Percentiles rank a stretch among this genome's conserved stretches.
Conservation (phyloP, 1,284 basidiomycete genomes). For the Rhodotorula sp. region DNA sequence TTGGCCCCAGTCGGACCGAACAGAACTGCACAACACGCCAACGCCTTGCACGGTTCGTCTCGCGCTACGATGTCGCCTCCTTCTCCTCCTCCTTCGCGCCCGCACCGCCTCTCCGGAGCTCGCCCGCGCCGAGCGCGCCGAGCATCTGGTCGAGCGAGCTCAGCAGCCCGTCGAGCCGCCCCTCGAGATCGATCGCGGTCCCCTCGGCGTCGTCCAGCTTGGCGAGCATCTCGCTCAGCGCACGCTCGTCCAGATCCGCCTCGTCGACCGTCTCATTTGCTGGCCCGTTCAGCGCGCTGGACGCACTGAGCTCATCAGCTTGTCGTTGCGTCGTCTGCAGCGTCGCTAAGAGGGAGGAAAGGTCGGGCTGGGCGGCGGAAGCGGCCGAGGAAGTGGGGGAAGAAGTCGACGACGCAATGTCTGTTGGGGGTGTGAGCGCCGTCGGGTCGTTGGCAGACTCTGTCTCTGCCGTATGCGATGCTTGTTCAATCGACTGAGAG, state of each 20-base stretch:
- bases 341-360: constrained; percentile 11
- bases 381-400: not conserved
- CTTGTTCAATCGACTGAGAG: not conserved
- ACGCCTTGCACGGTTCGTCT: not conserved
- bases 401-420: not conserved
- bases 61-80: not conserved
- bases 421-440: not conserved
- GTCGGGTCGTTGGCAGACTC: not conserved
- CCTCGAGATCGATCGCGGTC: constrained; percentile 27
- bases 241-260: constrained; percentile 2
- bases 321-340: not conserved
- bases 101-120: too few relatives aligned
- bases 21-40: not conserved
- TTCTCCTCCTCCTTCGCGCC: not conserved
- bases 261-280: not conserved
- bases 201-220: constrained; percentile 23
- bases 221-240: constrained; percentile 4
- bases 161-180: constrained; percentile 23
- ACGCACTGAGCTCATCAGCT: not conserved
- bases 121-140: constrained; percentile 8
- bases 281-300: not conserved
- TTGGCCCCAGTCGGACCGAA: not conserved
- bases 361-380: not conserved
- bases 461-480: not conserved
- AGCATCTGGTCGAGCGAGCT: constrained; percentile 18